A percentile compares a stretch with the other conserved stretches of the same genome.
phyloP scores from a whole-genome alignment of 1,139 yeast genomes.

The Hyphopichia burtonii region DNA sequence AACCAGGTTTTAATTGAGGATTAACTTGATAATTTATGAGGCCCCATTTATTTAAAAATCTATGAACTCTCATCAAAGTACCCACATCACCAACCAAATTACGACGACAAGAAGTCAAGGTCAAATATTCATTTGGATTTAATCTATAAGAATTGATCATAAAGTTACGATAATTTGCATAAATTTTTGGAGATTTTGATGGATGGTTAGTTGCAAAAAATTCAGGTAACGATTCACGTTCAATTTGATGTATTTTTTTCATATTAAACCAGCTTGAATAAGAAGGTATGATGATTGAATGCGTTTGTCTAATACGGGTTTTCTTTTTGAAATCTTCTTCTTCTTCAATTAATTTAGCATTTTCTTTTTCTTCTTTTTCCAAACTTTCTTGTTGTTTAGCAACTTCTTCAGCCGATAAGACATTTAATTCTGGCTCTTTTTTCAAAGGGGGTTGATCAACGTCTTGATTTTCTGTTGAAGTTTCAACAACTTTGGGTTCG shows the following conservation, averaged over 20 bases:
- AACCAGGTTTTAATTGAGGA: conserved; percentile 65
- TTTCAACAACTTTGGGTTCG: too few relatives aligned
- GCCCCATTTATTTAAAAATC: conserved; percentile 94
- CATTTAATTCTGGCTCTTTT: conserved; percentile 11
- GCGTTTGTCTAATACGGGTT: conserved; percentile 59
- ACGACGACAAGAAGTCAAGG: conserved; percentile 92
- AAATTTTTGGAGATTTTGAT: conserved; percentile 86
- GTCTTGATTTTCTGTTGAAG: not conserved
- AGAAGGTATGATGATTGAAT: conserved; percentile 89
- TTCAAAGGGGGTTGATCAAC: not conserved
- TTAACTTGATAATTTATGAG: conserved; percentile 89
- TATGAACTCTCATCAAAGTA: conserved; percentile 83
- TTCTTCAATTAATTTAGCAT: conserved; percentile 44
- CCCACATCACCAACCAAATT: conserved; percentile 97
- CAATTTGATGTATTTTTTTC: conserved; percentile 63
- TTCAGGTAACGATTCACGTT: conserved; percentile 80
- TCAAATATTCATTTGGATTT: conserved; percentile 89
- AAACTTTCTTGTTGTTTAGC: conserved; percentile 24
- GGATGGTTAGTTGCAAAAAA: conserved; percentile 75
- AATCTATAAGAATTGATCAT: conserved; percentile 90
- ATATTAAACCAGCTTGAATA: conserved; percentile 89
- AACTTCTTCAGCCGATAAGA: not conserved
- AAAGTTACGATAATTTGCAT: conserved; percentile 85
- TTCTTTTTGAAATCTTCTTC: conserved; percentile 26
- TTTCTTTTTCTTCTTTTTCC: conserved; percentile 32